Base-by-base conservation (phyloP, 441 rosid species). In the Gossypium trilobum region DNA sequence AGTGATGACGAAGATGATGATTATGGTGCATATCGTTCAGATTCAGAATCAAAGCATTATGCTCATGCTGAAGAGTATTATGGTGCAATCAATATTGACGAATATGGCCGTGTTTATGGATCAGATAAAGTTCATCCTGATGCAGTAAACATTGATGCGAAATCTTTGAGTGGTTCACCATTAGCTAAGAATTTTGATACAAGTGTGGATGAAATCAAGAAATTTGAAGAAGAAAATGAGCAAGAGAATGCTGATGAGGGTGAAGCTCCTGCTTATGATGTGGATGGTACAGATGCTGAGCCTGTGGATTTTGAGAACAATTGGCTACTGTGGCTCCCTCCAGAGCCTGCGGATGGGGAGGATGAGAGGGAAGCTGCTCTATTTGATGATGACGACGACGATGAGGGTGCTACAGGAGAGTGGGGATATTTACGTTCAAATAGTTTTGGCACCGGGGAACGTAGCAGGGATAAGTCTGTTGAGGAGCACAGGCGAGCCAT, bases 281-380 rank as follows among this genome's bases (percentile, higher is more conserved):
- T 76, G 73, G 85, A 77, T 79, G 83, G 79, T 68, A 74, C 73
- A 17, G 82, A 81, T 63, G 29, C 75, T 19, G 88, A 85, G 68
- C 86, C 88, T 66, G 82, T 89, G 73, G 90, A 89, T 80, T 87
- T 84, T 72, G 95, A 89, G 85, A 87, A 77, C 46, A 84, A 80
- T 78, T 85, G 86, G 63, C 61, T 77, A 39, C 79, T 89, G 64
- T 89, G 95, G 95, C 77, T 82, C 39, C 95, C 92, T 46, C 95
- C 95, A 63, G 88, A 89, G 75, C 95, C 92, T 70, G 95, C 81
- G 77, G 86, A 89, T 55, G 92, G 84, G 74, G 90, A 89, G 68
- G 95, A 89, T 73, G 95, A 89, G 67, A 87, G 79, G 82, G 95
- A 89, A 79, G 76, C 78, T 52, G 73, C 77, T 73, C 72, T 85